A percentile compares a stretch with the other conserved stretches of the same genome.
phyloP scores from a whole-genome alignment of 768 basidiomycete species.

The Mycena leptocephala region DNA sequence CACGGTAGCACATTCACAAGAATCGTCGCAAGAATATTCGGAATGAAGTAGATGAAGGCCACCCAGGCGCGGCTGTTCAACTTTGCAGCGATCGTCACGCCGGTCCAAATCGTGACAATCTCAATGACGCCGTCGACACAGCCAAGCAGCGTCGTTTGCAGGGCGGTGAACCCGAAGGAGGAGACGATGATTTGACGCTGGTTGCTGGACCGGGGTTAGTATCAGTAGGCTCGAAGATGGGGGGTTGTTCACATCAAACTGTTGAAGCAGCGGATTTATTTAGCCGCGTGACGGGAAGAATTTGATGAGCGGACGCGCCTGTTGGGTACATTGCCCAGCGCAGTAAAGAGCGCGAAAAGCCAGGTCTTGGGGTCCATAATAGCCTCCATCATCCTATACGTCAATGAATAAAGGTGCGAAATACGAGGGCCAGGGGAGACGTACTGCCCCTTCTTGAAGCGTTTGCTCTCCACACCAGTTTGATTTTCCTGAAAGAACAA shows the following conservation, averaged over 20 bases:
- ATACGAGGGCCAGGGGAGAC: too few species aligned
- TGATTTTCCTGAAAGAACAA: too few species aligned
- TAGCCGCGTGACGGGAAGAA: too few species aligned
- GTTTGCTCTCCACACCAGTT: conserved; percentile 87
- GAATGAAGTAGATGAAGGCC: conserved; percentile 72
- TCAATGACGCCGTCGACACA: conserved; percentile 79
- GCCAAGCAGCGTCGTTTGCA: conserved; percentile 80
- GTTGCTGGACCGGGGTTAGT: conserved; percentile 59
- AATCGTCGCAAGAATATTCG: conserved; percentile 75
- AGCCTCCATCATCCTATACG: conserved; percentile 76
- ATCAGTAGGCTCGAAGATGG: too few species aligned
- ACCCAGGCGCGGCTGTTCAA: conserved; percentile 78
- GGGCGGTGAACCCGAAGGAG: conserved; percentile 74
- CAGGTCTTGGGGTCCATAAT: conserved; percentile 81
- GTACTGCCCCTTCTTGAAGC: conserved; percentile 86
- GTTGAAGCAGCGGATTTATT: too few species aligned
- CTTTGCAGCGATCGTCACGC: conserved; percentile 71
- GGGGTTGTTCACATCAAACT: too few species aligned
- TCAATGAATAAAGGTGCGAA: too few species aligned
- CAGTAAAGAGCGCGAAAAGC: conserved; percentile 81
- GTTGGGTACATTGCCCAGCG: conserved; percentile 75
- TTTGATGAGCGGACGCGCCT: too few species aligned
- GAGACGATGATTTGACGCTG: conserved; percentile 77
- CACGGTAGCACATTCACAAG: conserved; percentile 78
- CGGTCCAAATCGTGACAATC: conserved; percentile 80